Evolutionary conservation across 2,329 filamentous ascomycete species (phyloP).

Genomic region (Stachybotrys chartarum): DNA sequence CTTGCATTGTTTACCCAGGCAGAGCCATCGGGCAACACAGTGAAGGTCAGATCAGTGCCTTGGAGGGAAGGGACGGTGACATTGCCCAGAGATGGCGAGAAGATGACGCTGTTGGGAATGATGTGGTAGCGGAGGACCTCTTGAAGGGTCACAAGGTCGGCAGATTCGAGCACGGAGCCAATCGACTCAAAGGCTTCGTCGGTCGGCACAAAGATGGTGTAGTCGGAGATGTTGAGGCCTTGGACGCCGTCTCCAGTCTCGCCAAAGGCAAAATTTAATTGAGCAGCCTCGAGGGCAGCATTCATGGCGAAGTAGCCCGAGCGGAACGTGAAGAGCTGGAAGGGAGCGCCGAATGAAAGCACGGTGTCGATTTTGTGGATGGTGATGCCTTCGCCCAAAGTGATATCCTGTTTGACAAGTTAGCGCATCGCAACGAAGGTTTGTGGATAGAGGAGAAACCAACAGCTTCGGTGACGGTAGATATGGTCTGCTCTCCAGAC

Average conservation of each 20-base stretch:
- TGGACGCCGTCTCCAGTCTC: neutral
- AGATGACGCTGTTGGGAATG: slow-evolving; percentile 2
- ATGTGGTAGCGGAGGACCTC: slow-evolving; percentile 1
- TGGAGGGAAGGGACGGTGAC: neutral
- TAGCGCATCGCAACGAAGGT: neutral
- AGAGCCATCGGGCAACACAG: slow-evolving; percentile 1
- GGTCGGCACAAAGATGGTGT: slow-evolving; percentile 2
- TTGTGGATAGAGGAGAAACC: neutral
- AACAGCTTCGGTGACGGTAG: slow-evolving; percentile 24
- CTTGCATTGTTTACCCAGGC: slow-evolving; percentile 1
- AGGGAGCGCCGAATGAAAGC: neutral
- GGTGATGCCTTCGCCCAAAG: slow-evolving; percentile 10
- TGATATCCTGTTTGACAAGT: slow-evolving; percentile 15
- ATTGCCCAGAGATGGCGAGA: neutral
- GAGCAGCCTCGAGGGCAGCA: neutral
- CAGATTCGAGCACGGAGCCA: neutral
- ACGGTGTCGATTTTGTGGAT: slow-evolving; percentile 1
- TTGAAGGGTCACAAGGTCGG: neutral
- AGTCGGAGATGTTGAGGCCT: slow-evolving; percentile 1
- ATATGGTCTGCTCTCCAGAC: slow-evolving; percentile 22
- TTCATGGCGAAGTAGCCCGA: neutral
- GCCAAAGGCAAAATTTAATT: neutral
- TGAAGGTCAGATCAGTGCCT: neutral
- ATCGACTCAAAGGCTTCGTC: neutral
- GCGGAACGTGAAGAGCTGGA: neutral